phyloP scores from a whole-genome alignment of 768 basidiomycete species.

The Exsudoporus frostii region DNA sequence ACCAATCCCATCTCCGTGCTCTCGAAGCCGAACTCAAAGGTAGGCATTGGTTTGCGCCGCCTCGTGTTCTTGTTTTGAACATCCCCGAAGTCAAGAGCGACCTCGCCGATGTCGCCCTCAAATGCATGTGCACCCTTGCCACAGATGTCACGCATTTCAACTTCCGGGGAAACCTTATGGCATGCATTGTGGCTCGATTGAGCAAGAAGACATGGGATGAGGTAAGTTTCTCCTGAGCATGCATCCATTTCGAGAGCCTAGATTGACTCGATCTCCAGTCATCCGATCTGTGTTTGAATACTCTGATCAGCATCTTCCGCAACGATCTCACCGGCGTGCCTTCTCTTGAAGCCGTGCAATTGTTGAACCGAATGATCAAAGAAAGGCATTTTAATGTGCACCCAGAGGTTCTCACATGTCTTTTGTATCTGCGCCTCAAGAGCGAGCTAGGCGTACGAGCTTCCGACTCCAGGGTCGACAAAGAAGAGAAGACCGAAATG shows the following conservation, averaged over 20 bases:
- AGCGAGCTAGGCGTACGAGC: slow-evolving; percentile 81
- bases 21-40: slow-evolving; percentile 89
- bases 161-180: slow-evolving; percentile 90
- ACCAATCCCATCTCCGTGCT: slow-evolving; percentile 83
- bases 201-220: slow-evolving; percentile 88
- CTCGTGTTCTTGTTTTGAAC: slow-evolving; percentile 19
- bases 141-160: slow-evolving; percentile 92
- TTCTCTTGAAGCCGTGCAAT: slow-evolving; percentile 85
- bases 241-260: slow-evolving; percentile 1
- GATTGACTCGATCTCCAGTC: slow-evolving; percentile 45
- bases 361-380: slow-evolving; percentile 94
- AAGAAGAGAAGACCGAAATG: slow-evolving; percentile 38
- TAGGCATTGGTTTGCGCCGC: slow-evolving; percentile 15
- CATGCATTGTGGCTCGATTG: slow-evolving; percentile 74
- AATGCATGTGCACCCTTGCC: slow-evolving; percentile 84
- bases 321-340: slow-evolving; percentile 75
- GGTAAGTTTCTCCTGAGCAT: slow-evolving; percentile 43
- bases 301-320: slow-evolving; percentile 79
- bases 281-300: slow-evolving; percentile 80
- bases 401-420: slow-evolving; percentile 81
- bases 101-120: slow-evolving; percentile 66
- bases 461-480: slow-evolving; percentile 66
- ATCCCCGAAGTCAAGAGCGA: slow-evolving; percentile 54
- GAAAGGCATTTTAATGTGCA: slow-evolving; percentile 88
- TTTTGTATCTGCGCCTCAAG: slow-evolving; percentile 82